Base-by-base conservation (phyloP, 2,329 filamentous ascomycete species). In the Acrocalymma vagum region DNA sequence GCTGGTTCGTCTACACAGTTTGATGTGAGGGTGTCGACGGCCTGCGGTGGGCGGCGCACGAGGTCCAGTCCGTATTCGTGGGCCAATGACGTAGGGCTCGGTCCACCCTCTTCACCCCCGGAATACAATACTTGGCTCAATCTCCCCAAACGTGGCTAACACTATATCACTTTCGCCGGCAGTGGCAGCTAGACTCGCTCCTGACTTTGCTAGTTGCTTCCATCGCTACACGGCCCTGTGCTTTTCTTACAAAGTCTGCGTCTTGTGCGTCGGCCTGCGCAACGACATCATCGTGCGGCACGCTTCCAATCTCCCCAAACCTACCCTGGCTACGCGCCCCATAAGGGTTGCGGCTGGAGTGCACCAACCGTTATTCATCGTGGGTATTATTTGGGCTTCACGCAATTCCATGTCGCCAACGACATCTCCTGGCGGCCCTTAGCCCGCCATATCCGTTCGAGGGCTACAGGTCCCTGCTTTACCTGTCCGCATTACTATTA, bases 31-130 rank as follows among this genome's bases (percentile, higher is more conserved):
- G 11, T 30, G 25, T 8, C 11, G 28, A 28, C 25, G 42, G 29
- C 38, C 32, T 40, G 45, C 35, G 28, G 30, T 27, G 42, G 29
- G 40, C 32, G 38, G 45, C 35, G 51, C 48, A 49, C 42, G 50
- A 43, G 42, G 46, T 29, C 49, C 20, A 15, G 21, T 28, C 18
- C 36, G 21, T 38, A 14, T 32, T 37, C 27, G n/a, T 10, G 23
- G 39, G 32, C 45, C 51, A 53, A 58, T 64, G 59, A 65, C 58
- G 60, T 61, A 58, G 28, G 33, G 37, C 39, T 24, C 38, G 35
- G 26, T 25, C 23, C 36, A 30, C 31, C 38, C 47, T 48, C 31
- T 35, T 37, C 47, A 44, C 45, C 44, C 28, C 41, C 53, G 46
- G 33, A 39, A 38, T 29, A 37, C 38, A 28, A 14, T 26, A 28